Conservation (phyloP, 2,329 filamentous ascomycete species). For the Epichloe elymi region DNA sequence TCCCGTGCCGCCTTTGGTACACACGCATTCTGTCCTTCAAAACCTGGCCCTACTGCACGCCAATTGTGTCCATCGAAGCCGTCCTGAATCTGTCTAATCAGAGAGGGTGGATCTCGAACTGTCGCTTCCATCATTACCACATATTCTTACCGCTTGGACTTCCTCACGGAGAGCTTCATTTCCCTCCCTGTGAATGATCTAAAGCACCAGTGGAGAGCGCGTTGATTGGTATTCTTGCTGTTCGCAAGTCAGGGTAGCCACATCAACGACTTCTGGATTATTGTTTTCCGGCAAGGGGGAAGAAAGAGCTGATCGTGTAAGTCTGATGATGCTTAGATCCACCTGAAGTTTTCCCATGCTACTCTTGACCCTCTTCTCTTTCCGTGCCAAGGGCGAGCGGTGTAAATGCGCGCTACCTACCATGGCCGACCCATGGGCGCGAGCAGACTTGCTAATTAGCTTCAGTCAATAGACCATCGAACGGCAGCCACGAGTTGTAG, state of each 20-base stretch:
- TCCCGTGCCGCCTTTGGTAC: neutral
- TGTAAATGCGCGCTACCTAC: neutral
- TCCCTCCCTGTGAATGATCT: slow-evolving; percentile 11
- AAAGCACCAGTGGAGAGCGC: slow-evolving; percentile 10
- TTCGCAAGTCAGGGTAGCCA: neutral
- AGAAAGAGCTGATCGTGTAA: neutral
- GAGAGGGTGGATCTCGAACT: slow-evolving; percentile 1
- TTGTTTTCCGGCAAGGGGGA: neutral
- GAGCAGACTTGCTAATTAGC: slow-evolving; percentile 6
- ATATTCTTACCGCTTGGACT: slow-evolving; percentile 1
- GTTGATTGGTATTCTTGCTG: neutral
- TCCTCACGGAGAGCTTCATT: slow-evolving; percentile 11
- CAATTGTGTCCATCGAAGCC: slow-evolving; percentile 10
- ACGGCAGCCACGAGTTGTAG: neutral
- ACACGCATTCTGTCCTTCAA: slow-evolving; percentile 6
- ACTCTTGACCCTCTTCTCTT: neutral
- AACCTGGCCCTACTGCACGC: slow-evolving; percentile 8
- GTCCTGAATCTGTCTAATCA: slow-evolving; percentile 2
- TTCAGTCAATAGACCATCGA: slow-evolving; percentile 3
- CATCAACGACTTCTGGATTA: neutral
- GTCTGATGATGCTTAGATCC: neutral
- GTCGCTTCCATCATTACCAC: neutral
- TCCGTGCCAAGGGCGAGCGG: neutral
- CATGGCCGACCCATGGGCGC: slow-evolving; percentile 3
- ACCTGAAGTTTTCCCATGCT: neutral